A percentile compares a stretch with the other conserved stretches of the same genome.
These are phyloP conservation scores for Pseudozyma hubeiensis DNA, from an alignment of 1,284 basidiomycete genomes.

Conservation along the genomic window DNA sequence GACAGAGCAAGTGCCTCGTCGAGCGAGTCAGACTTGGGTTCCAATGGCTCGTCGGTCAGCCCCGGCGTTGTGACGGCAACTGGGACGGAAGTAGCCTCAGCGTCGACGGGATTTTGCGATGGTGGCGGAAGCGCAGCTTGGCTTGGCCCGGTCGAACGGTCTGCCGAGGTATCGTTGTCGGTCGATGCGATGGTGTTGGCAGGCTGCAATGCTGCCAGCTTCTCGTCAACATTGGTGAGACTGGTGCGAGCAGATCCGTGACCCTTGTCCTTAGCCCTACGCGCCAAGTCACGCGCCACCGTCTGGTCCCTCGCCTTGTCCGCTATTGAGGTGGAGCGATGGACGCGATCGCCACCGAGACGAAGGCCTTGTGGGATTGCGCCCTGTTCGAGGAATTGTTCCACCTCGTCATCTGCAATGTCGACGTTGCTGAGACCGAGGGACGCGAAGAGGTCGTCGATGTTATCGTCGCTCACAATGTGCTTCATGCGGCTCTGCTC, in stretches of 20 bases:
- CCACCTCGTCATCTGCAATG: conserved; percentile 61
- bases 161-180: conserved; percentile 6
- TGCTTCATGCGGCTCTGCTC: conserved; percentile 41
- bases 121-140: conserved; percentile 2
- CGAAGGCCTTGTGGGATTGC: conserved; percentile 52
- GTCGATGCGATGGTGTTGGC: conserved; percentile 13
- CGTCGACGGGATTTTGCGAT: background rate
- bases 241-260: conserved; percentile 33
- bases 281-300: conserved; percentile 48
- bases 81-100: conserved; percentile 1
- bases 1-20: no score
- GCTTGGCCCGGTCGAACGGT: conserved; percentile 4
- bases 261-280: conserved; percentile 45
- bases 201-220: conserved; percentile 6
- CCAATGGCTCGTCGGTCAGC: no score
- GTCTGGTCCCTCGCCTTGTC: conserved; percentile 55
- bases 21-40: background rate
- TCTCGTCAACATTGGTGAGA: conserved; percentile 5
- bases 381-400: conserved; percentile 60
- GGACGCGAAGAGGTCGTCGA: conserved; percentile 62
- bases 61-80: conserved; percentile 1
- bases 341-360: conserved; percentile 45
- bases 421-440: conserved; percentile 60
- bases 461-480: conserved; percentile 49
- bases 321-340: conserved; percentile 34